Conservation (phyloP, 2,329 filamentous ascomycete species). For the Ceratocystis papillata region DNA sequence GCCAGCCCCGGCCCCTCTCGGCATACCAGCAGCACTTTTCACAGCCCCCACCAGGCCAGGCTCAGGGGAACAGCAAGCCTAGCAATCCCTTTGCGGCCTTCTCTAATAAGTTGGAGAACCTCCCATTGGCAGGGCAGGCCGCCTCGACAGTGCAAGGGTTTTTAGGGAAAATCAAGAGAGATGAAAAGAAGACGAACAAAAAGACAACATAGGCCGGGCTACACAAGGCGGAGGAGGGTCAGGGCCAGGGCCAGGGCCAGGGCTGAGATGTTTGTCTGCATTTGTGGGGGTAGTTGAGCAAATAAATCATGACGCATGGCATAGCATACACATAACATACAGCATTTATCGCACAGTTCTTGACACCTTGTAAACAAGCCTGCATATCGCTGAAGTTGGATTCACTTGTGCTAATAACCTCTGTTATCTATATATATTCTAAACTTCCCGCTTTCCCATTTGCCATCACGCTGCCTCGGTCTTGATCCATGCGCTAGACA, state of each 20-base stretch:
- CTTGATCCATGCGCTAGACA: constrained; percentile 34
- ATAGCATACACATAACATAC: no score
- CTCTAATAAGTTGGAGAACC: constrained; percentile 13
- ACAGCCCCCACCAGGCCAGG: constrained; percentile 25
- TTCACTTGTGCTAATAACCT: neutral
- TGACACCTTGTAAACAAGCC: neutral
- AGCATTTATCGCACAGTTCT: neutral
- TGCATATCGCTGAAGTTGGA: no score
- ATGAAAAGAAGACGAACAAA: constrained; percentile 37
- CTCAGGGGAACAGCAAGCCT: neutral
- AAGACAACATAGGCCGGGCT: constrained; percentile 37
- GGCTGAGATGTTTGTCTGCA: neutral
- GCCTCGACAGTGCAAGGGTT: constrained; percentile 39
- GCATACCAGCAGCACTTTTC: constrained; percentile 28
- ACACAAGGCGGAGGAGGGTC: constrained; percentile 28
- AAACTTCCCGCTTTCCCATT: neutral
- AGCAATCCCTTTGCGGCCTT: neutral
- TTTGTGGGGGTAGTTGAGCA: constrained; percentile 14
- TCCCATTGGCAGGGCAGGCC: constrained; percentile 26
- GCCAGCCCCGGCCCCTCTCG: constrained; percentile 29
- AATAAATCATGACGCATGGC: neutral
- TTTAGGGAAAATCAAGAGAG: constrained; percentile 33
- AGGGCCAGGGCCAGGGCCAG: no score
- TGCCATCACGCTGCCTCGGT: constrained; percentile 16
- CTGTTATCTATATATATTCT: neutral